Base-by-base conservation (phyloP, 352 stramenopile genomes). In the Phytophthora pluvialis region DNA sequence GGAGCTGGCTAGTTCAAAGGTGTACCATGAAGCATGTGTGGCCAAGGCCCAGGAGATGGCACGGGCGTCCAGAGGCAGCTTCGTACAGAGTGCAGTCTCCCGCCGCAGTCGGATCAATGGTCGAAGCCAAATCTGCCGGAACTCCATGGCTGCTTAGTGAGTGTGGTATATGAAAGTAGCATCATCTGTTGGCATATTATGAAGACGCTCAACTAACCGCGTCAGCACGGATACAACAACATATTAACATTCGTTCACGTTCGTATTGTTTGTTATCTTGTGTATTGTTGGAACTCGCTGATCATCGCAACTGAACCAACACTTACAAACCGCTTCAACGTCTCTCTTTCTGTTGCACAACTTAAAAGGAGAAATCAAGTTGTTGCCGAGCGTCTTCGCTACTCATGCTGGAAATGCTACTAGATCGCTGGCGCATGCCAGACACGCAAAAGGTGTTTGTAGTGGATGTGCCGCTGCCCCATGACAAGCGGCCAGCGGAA, bases 1-100 rank as follows among this genome's bases (percentile, higher is more conserved):
- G 38, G 73, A 81, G 49, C 45, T 80, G 29, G 55, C 40, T 29
- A 77, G 54, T 39, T 73, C 59, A 18, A 65, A 73, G 39, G 59
- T 50, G 12, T 71, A 60, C 38, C 50, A 60, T 36, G 69, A 77
- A 32, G 49, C 50, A 13, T 73, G 64, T 26, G 31, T 52, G 16
- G 59, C 48, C 1, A 57, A 73, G 31, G 52, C 64, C 29, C 49
- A 76, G 42, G 54, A 61, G 32, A 70, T 70, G 64, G 64, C 54
- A 5, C 47, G 21, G 12, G 15, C 58, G 46, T 70, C 63, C 9
- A 60, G 29, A 31, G 18, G 25, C n/a, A 70, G 57, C 28, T 65
- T 67, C 16, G 52, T 60, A 48, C 53, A 64, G 5, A 67, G 58
- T 64, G 69, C 64, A 32, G 58, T 64, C 56, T 64, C 52, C n/a